Evolutionary conservation across 2,329 filamentous ascomycete genomes (phyloP).

Genomic region (Aureobasidium leucospermi): DNA sequence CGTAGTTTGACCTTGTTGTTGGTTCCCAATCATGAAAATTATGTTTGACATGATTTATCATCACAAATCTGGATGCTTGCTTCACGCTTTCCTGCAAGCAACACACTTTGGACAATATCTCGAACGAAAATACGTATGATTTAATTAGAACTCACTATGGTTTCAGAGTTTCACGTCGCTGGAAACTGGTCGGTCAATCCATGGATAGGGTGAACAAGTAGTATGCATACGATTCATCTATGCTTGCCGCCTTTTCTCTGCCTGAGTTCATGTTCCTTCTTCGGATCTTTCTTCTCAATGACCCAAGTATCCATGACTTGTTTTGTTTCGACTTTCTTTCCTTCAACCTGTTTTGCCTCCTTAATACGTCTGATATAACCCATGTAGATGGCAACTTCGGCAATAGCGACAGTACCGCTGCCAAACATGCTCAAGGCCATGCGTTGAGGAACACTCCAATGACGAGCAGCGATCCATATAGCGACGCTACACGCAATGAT

Average conservation of each 20-base stretch:
- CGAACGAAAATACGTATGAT: no score
- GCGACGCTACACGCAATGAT: conserved; percentile 71
- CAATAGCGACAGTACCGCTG: conserved; percentile 61
- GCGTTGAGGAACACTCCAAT: conserved; percentile 66
- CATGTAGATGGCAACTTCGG: conserved; percentile 70
- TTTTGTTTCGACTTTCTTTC: conserved; percentile 55
- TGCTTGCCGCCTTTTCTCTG: conserved; percentile 10
- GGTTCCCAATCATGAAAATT: neutral
- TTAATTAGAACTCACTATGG: no score
- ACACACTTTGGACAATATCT: no score
- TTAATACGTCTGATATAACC: conserved; percentile 66
- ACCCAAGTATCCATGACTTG: conserved; percentile 68
- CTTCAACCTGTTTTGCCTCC: conserved; percentile 59
- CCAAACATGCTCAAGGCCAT: conserved; percentile 66
- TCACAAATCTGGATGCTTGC: neutral
- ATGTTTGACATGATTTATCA: neutral
- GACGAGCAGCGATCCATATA: conserved; percentile 69
- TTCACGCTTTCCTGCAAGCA: no score
- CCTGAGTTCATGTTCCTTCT: neutral
- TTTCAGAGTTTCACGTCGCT: no score
- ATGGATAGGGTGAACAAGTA: no score
- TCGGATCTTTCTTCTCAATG: conserved; percentile 26
- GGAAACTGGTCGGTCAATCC: no score
- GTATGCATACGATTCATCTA: neutral
- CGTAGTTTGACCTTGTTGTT: neutral